Evolutionary conservation across 768 basidiomycete genomes (phyloP), one percentile per base, ranked within the genome.

Genomic region (Suillus fuscotomentosus): DNA sequence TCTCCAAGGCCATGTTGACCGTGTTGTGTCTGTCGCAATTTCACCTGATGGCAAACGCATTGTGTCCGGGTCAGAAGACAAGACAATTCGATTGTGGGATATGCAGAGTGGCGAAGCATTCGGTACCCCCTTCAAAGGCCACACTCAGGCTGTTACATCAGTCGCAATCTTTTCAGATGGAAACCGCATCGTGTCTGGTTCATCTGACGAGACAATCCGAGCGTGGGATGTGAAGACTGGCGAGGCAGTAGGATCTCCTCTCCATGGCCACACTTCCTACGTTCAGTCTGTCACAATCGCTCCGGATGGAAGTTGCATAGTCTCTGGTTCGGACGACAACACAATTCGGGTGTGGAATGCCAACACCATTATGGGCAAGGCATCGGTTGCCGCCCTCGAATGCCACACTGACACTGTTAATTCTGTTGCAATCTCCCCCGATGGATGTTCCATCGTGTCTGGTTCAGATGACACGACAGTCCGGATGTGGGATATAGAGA

Each of bases 51-150:
- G n/a, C 0, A 11, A 22, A 3, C 5, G 2, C 11, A 48, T 48
- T 3, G 13, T 24, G 11, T 48, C 62, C n/a, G 62, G 62, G 45
- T 70, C 64, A 13, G 11, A 10, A 2, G 61, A 62, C 31, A 8
- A 22, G 10, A 62, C 14, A 5, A 41, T 62, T 10, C 10, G 15
- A 17, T 13, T 55, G 45, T 47, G n/a, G 45, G 11, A 47, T 11
- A 5, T 22, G n/a, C 3, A 47, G 11, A 45, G 9, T 45, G 43
- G 42, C 8, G 41, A 42, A 7, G 41, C 15, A 42, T 42, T 42
- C 0, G 15, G 41, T 42, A 6, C 3, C 15, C 41, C 41, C 6
- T 6, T 42, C 41, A 6, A 17, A 43, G 42, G 42, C 3, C 42
- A 43, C 42, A 43, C 42, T 20, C 0, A 3, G 27, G 27, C 27